Evolutionary conservation across 768 basidiomycete species (phyloP), one percentile per base, ranked within the genome.

Genomic region (Panellus pusillus): DNA sequence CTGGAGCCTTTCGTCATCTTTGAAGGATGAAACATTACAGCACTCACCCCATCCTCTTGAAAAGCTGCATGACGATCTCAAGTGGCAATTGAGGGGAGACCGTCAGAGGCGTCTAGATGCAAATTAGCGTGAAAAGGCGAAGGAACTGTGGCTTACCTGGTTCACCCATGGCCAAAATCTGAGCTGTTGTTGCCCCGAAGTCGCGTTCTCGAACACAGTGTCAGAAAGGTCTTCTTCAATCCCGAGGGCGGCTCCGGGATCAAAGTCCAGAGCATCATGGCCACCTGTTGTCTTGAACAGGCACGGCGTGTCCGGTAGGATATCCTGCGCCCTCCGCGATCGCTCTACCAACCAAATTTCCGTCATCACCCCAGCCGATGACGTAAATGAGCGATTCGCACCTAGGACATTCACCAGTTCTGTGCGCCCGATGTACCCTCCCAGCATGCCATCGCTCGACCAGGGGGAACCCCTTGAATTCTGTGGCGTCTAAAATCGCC

Each of bases 11-110:
- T 42, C 28, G 24, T 50, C 41, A 49, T 15, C 1, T 18, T 27
- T 29, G 48, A 40, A 60, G 44, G 27, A 44, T 11, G 17, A 28
- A 52, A 32, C 36, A 41, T 24, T 35, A 19, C 15, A 14, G 1
- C 13, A 78, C 92, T 62, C 65, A 97, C 97, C 97, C 97, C 89
- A 99, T 91, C 42, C 93, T 82, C 67, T 96, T 92, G 78, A 98
- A 99, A 24, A 99, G 73, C 66, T 99, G 93, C 89, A 97, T 93
- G 8, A 95, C 93, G 50, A 98, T 93, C 69, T 99, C 97, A 39
- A 99, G 75, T 0, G 94, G 93, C 37, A 97, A 79, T 58, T 91
- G 91, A 1, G 93, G 88, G 6, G 93, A 88, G 11, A 97, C 94
- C 0, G 91, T 93, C 64, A 99, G 80, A 1, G 96, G 94, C 0